Conservation (phyloP, 164 flowering plant genomes). For the Stephania cephalantha region DNA sequence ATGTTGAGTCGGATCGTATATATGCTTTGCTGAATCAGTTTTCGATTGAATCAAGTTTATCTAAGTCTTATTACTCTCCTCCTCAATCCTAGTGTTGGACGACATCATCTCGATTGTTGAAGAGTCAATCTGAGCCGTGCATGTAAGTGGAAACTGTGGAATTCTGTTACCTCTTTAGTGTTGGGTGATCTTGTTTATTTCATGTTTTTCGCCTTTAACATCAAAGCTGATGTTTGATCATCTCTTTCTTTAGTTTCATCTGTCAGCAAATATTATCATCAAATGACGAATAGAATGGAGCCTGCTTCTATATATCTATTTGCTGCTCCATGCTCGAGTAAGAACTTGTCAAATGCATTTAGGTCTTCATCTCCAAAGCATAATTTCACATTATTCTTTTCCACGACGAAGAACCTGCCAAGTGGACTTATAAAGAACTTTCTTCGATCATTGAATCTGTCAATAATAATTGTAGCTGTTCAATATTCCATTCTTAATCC, state of each 20-base stretch:
- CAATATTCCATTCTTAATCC: neutral
- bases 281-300: neutral
- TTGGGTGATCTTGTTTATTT: too few species aligned
- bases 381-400: neutral
- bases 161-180: too few species aligned
- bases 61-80: constrained; percentile 35
- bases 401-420: neutral
- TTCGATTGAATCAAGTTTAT: constrained; percentile 28
- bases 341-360: neutral
- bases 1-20: constrained; percentile 27
- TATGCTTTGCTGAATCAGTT: constrained; percentile 33
- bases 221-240: neutral
- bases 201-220: too few species aligned
- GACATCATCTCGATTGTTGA: neutral
- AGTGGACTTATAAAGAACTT: neutral
- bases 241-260: neutral
- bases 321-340: neutral
- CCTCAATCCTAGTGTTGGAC: constrained; percentile 16
- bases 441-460: neutral
- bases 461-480: too few species aligned
- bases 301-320: neutral
- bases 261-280: neutral
- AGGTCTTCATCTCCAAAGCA: neutral
- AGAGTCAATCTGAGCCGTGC: neutral
- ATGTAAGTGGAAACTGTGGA: too few species aligned